Evolutionary conservation across 2,329 filamentous ascomycete genomes (phyloP), one percentile per base, ranked within the genome.

Genomic region (Phialemonium atrogriseum): DNA sequence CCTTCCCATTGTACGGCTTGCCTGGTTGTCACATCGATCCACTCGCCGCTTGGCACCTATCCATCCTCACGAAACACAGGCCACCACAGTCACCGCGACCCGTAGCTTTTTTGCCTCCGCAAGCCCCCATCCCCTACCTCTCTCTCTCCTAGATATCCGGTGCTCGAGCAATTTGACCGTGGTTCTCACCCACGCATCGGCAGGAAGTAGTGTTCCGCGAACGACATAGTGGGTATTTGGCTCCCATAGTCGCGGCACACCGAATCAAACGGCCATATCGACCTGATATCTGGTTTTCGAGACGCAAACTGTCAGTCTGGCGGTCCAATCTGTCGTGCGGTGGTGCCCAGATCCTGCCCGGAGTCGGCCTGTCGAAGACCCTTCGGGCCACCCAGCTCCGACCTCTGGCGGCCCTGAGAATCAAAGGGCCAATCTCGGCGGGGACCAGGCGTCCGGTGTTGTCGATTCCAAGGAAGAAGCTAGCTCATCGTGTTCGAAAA

Each of bases 281-380:
- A n/a, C n/a, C n/a, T n/a, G n/a, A n/a, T n/a, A n/a, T n/a, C n/a
- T n/a, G n/a, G n/a, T n/a, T n/a, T n/a, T n/a, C n/a, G n/a, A n/a
- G n/a, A n/a, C n/a, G n/a, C n/a, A n/a, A n/a, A n/a, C n/a, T n/a
- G n/a, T 35, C 41, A 46, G 17, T 25, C 36, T 47, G 46, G 46
- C 45, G 41, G 41, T 44, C 45, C 40, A 42, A 41, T 34, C 40
- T 34, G 22, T 40, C 30, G 12, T 32, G 15, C 34, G 36, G 37
- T 33, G 32, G 37, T 29, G 32, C 35, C 37, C 36, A 38, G 40
- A 40, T 31, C 30, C 43, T 34, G 32, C 42, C 34, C 30, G 37
- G 24, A 37, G 41, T 34, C 39, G 43, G 45, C 26, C 39, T 33
- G 36, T 35, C 31, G 27, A 35, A 21, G 33, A 32, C 33, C 32